phyloP scores from a whole-genome alignment of 1,284 basidiomycete genomes.

The Heterobasidion occidentale region DNA sequence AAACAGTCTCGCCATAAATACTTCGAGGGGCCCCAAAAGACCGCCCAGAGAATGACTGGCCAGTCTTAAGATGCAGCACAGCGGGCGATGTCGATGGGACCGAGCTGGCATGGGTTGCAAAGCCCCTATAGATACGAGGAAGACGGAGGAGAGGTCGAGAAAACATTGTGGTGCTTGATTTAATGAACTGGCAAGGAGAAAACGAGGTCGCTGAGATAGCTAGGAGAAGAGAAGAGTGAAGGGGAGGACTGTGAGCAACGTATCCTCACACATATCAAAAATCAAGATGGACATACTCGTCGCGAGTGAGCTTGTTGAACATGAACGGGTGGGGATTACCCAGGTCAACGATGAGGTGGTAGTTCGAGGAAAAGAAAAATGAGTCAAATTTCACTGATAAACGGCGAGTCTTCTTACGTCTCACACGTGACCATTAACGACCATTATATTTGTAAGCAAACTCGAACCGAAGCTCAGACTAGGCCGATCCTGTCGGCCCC shows the following conservation, averaged over 20 bases:
- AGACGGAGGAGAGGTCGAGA: constrained; percentile 42
- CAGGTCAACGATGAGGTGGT: neutral
- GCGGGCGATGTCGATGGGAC: constrained; percentile 51
- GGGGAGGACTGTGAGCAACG: neutral
- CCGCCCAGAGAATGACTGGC: constrained; percentile 84
- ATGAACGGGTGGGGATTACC: constrained; percentile 47
- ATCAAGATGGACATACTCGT: constrained; percentile 53
- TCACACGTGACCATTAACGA: neutral
- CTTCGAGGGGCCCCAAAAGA: constrained; percentile 89
- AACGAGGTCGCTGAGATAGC: constrained; percentile 81
- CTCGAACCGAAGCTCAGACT: no score
- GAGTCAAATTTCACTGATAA: neutral
- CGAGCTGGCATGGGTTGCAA: constrained; percentile 60
- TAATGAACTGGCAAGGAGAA: constrained; percentile 66
- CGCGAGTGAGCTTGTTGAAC: constrained; percentile 74
- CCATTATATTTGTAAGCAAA: neutral
- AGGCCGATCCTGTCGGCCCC: no score
- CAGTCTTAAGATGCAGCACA: constrained; percentile 87
- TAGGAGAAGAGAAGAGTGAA: constrained; percentile 22
- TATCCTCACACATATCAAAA: neutral
- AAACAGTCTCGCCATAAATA: constrained; percentile 95
- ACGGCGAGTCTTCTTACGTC: neutral
- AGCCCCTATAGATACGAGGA: constrained; percentile 43
- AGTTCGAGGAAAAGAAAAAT: neutral
- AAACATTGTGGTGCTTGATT: constrained; percentile 42